Percentiles rank a stretch among this genome's conserved stretches.
phyloP scores from a whole-genome alignment of 2,329 filamentous ascomycete species.

The Dryadomyces quercus-mongolicae region DNA sequence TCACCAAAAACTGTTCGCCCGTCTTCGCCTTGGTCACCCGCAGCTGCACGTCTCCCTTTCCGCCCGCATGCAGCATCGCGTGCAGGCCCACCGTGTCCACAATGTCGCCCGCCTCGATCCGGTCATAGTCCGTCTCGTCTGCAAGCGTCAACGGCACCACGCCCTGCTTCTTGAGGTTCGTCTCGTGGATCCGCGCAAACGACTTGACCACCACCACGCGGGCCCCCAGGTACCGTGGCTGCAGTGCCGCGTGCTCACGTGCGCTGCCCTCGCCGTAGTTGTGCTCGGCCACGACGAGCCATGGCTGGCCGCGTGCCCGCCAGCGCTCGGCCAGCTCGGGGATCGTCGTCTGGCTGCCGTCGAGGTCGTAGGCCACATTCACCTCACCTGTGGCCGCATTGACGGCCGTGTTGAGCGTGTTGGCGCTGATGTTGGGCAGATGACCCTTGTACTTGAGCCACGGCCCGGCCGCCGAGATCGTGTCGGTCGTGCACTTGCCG shows the following conservation, averaged over 20 bases:
- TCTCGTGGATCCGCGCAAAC: constrained; percentile 86
- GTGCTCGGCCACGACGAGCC: constrained; percentile 94
- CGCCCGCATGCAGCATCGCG: constrained; percentile 66
- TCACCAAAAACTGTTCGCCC: constrained; percentile 56
- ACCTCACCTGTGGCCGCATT: constrained; percentile 89
- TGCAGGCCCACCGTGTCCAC: constrained; percentile 74
- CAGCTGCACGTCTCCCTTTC: constrained; percentile 65
- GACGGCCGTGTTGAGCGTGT: constrained; percentile 90
- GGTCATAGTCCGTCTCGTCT: constrained; percentile 78
- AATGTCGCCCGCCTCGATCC: constrained; percentile 69
- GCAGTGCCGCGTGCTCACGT: constrained; percentile 76
- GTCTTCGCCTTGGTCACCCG: constrained; percentile 47
- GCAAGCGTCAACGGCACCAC: constrained; percentile 88
- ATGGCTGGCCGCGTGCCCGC: constrained; percentile 63
- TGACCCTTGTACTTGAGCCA: constrained; percentile 99
- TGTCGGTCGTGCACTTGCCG: constrained; percentile 97
- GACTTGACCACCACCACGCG: constrained; percentile 69
- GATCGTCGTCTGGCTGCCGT: constrained; percentile 64
- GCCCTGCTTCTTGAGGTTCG: constrained; percentile 93
- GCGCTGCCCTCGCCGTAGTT: constrained; percentile 88
- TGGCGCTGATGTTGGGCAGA: constrained; percentile 92
- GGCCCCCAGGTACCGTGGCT: constrained; percentile 74
- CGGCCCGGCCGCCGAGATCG: constrained; percentile 90
- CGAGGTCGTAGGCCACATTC: constrained; percentile 80
- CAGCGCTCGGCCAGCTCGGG: constrained; percentile 78